Conservation (phyloP, 2,329 filamentous ascomycete genomes). For the Mycosphaerella sp. region DNA sequence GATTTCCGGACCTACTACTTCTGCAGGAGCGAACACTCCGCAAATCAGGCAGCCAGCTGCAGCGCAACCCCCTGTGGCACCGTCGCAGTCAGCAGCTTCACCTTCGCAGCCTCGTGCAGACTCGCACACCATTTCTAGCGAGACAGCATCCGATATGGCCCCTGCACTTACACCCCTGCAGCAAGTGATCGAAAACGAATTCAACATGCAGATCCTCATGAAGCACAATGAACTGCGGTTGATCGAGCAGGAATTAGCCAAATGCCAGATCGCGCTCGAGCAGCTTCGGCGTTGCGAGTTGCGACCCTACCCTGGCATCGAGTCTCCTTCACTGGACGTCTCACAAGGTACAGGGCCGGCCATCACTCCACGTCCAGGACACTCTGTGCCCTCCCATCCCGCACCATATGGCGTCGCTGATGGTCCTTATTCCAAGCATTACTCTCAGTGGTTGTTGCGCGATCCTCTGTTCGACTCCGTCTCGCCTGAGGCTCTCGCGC, state of each 20-base stretch:
- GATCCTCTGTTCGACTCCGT: constrained; percentile 72
- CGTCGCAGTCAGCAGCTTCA: background rate
- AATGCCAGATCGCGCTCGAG: constrained; percentile 88
- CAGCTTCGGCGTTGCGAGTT: constrained; percentile 88
- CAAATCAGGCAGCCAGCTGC: background rate
- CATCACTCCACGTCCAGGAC: constrained; percentile 55
- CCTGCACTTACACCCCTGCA: constrained; percentile 48
- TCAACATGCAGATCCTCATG: constrained; percentile 83
- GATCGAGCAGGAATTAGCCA: constrained; percentile 93
- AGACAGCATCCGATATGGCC: constrained; percentile 7
- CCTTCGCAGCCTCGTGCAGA: constrained; percentile 4
- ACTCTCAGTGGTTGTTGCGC: constrained; percentile 89
- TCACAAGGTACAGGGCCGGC: constrained; percentile 68
- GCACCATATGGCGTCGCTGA: constrained; percentile 86
- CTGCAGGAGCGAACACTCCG: background rate
- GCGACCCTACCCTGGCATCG: constrained; percentile 76
- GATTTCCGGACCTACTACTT: constrained; percentile 1
- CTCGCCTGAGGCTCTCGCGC: constrained; percentile 25
- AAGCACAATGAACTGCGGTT: constrained; percentile 92
- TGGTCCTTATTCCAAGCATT: constrained; percentile 89
- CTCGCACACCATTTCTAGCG: constrained; percentile 12
- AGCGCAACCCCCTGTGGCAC: background rate
- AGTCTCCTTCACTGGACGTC: constrained; percentile 61
- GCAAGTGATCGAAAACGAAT: constrained; percentile 74
- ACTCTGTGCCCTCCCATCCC: constrained; percentile 66